These are phyloP conservation scores for Phytophthora hybrid DNA, from an alignment of 352 stramenopile genomes.

Conservation along the genomic window DNA sequence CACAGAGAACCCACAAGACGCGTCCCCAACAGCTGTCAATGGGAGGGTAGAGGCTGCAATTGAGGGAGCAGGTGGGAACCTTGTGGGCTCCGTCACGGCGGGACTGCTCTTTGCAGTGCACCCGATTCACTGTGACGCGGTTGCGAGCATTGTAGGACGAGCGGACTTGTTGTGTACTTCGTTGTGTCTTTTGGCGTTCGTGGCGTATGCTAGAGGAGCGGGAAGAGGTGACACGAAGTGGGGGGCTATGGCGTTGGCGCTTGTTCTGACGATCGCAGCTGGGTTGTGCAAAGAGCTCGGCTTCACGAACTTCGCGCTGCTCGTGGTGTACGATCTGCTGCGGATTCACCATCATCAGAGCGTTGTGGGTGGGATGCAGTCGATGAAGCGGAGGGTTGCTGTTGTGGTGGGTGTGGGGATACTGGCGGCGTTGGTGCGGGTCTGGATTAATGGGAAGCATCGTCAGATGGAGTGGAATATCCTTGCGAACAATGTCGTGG, in stretches of 20 bases:
- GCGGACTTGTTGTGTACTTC: conserved; percentile 89
- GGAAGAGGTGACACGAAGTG: conserved; percentile 30
- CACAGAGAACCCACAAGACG: conserved; percentile 34
- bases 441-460: conserved; percentile 78
- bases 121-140: conserved; percentile 90
- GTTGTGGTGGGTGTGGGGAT: conserved; percentile 33
- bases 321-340: conserved; percentile 72
- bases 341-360: conserved; percentile 2
- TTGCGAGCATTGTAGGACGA: conserved; percentile 91
- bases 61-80: neutral
- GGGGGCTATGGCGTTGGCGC: conserved; percentile 15
- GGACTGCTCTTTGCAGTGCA: conserved; percentile 92
- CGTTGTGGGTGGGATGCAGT: neutral
- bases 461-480: conserved; percentile 82
- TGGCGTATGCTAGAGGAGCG: conserved; percentile 54
- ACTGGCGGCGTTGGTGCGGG: conserved; percentile 35
- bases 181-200: conserved; percentile 71
- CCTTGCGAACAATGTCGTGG: conserved; percentile 88
- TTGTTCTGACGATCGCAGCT: conserved; percentile 44
- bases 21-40: neutral
- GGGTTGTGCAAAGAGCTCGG: conserved; percentile 91
- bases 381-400: conserved; percentile 18
- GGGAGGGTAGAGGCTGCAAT: neutral
- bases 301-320: conserved; percentile 84
- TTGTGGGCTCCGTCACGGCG: conserved; percentile 31